These are phyloP conservation scores for Fagopyrum esculentum DNA, from an alignment of 148 eudicot species.

Conservation along the genomic window DNA sequence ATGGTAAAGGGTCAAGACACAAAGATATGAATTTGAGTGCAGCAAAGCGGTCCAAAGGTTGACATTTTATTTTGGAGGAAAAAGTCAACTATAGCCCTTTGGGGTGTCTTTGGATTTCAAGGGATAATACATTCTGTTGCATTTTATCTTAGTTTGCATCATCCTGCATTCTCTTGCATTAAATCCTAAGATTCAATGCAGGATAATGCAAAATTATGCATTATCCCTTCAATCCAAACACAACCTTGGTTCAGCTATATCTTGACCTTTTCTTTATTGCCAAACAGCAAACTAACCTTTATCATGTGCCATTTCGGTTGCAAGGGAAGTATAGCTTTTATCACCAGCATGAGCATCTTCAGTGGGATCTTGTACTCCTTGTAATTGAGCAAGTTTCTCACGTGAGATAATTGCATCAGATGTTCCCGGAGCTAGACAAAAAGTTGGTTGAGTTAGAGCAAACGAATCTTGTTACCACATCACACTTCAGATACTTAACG, in stretches of 20 bases:
- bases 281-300: conserved; percentile 27
- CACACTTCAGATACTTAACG: too few species aligned
- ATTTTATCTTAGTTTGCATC: too few species aligned
- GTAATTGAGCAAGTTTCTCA: conserved; percentile 40
- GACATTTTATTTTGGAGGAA: too few species aligned
- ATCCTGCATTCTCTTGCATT: too few species aligned
- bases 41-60: too few species aligned
- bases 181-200: too few species aligned
- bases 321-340: not conserved
- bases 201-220: too few species aligned
- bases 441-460: not conserved
- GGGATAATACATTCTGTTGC: too few species aligned
- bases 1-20: not conserved
- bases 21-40: not conserved
- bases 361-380: conserved; percentile 21
- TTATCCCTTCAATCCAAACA: not conserved
- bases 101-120: too few species aligned
- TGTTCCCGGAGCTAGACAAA: conserved; percentile 47
- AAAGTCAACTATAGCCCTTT: too few species aligned
- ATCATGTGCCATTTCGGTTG: conserved; percentile 12
- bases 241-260: not conserved
- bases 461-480: conserved; percentile 24
- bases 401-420: conserved; percentile 61
- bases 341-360: too few species aligned
- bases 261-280: not conserved